phyloP scores from a whole-genome alignment of 192 early-diverging fungal genomes.

The Podochytrium sp. region DNA sequence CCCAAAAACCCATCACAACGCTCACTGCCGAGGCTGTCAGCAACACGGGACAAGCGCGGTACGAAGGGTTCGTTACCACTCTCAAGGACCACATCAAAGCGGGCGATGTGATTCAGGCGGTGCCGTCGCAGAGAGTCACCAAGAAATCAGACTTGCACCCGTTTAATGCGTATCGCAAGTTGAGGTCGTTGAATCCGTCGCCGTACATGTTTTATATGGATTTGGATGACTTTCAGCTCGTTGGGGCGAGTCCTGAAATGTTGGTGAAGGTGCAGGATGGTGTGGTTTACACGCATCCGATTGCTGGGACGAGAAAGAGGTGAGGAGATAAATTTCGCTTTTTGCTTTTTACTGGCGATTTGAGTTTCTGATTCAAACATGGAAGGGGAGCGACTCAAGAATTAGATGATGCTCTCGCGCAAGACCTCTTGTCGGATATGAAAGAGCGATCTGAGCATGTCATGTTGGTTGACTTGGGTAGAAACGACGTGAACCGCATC shows the following conservation, averaged over 20 bases:
- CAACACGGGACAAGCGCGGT: slow-evolving; percentile 91
- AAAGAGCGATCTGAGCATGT: slow-evolving; percentile 99
- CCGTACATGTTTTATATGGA: slow-evolving; percentile 99
- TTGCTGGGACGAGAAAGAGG: slow-evolving; percentile 92
- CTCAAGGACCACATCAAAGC: slow-evolving; percentile 91
- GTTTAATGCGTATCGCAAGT: slow-evolving; percentile 96
- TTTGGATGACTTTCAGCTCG: slow-evolving; percentile 89
- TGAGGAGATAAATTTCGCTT: neutral
- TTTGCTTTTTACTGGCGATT: neutral
- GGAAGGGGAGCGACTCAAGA: slow-evolving; percentile 75
- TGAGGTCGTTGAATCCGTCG: slow-evolving; percentile 96
- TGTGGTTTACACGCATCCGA: slow-evolving; percentile 91
- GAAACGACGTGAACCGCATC: slow-evolving; percentile 98
- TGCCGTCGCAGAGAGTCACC: slow-evolving; percentile 89
- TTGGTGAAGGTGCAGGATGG: slow-evolving; percentile 88
- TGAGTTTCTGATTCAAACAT: neutral
- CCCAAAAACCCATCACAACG: slow-evolving; percentile 67
- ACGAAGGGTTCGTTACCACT: slow-evolving; percentile 83
- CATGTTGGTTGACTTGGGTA: slow-evolving; percentile 98
- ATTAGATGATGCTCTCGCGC: slow-evolving; percentile 89
- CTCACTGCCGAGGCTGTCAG: slow-evolving; percentile 71
- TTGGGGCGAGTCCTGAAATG: slow-evolving; percentile 99
- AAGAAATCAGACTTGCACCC: slow-evolving; percentile 90
- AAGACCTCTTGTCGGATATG: slow-evolving; percentile 85
- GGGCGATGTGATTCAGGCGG: slow-evolving; percentile 98